These are phyloP conservation scores for Metschnikowia henanensis DNA, from an alignment of 805 yeast genomes.

Conservation along the genomic window DNA sequence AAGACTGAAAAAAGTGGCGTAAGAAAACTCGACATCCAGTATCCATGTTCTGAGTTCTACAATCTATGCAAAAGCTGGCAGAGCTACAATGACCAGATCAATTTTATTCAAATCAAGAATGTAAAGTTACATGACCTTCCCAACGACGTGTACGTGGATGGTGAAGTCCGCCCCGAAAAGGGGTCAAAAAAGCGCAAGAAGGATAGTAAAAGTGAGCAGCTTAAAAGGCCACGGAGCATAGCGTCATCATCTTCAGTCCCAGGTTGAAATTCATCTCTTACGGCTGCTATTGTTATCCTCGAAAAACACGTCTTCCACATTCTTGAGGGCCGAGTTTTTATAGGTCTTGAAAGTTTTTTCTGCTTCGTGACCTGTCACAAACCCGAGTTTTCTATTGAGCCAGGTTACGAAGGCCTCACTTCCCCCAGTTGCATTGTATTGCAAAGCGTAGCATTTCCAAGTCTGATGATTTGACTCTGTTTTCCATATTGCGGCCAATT, in stretches of 20 bases:
- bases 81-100: conserved; percentile 58
- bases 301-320: conserved; percentile 10
- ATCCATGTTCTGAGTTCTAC: conserved; percentile 89
- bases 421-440: conserved; percentile 13
- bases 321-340: not conserved
- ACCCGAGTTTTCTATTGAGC: conserved; percentile 5
- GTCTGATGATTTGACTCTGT: conserved; percentile 3
- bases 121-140: conserved; percentile 83
- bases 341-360: not conserved
- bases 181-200: conserved; percentile 31
- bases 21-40: conserved; percentile 76
- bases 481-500: conserved; percentile 9
- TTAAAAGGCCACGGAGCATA: conserved; percentile 4
- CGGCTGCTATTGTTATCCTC: not conserved
- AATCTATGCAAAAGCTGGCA: conserved; percentile 75
- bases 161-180: conserved; percentile 73
- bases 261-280: not conserved
- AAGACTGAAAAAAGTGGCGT: conserved; percentile 42
- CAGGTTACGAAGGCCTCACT: conserved; percentile 8
- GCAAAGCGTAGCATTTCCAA: conserved; percentile 11
- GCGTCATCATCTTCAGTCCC: not conserved
- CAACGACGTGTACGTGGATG: conserved; percentile 73
- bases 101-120: conserved; percentile 55
- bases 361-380: not conserved
- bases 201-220: conserved; percentile 10